Conservation (phyloP, 2,329 filamentous ascomycete species). For the Rasamsonia emersonii region DNA sequence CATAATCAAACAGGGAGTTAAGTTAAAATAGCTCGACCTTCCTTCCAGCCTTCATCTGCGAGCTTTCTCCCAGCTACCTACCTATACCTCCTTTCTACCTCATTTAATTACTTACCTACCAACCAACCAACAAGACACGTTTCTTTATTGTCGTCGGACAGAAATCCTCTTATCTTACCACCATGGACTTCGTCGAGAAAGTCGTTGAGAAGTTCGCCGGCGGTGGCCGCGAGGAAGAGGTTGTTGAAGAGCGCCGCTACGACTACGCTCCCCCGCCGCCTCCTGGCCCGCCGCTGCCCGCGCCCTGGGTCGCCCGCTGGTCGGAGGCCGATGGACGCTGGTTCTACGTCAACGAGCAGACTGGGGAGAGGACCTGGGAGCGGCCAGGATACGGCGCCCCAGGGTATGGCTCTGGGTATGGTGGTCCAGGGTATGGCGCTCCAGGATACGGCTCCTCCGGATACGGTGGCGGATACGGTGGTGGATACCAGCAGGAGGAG, state of each 20-base stretch:
- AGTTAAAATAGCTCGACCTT: no score
- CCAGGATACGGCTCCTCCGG: conserved; percentile 9
- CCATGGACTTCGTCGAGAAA: conserved; percentile 22
- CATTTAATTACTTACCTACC: no score
- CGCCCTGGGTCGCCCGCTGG: conserved; percentile 40
- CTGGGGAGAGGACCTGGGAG: conserved; percentile 35
- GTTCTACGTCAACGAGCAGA: conserved; percentile 41
- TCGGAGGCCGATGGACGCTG: conserved; percentile 32
- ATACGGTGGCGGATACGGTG: conserved; percentile 15
- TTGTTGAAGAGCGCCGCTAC: conserved; percentile 10
- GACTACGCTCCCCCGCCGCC: conserved; percentile 6
- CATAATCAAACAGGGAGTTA: no score
- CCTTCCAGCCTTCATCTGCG: no score
- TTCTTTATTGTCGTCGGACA: background rate
- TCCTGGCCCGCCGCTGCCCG: conserved; percentile 18
- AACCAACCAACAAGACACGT: background rate
- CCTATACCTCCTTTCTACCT: no score
- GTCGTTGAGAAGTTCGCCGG: conserved; percentile 19
- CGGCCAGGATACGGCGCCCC: conserved; percentile 19
- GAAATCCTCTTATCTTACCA: background rate
- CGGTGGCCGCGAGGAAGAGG: conserved; percentile 9
- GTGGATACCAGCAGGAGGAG: conserved; percentile 13
- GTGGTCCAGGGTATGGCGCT: conserved; percentile 9
- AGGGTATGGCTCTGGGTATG: conserved; percentile 14
- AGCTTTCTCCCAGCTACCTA: no score